A percentile compares a stretch with the other conserved stretches of the same genome.
Conservation (phyloP, 108 stramenopile species). For the Chaetoceros tenuissimus region DNA sequence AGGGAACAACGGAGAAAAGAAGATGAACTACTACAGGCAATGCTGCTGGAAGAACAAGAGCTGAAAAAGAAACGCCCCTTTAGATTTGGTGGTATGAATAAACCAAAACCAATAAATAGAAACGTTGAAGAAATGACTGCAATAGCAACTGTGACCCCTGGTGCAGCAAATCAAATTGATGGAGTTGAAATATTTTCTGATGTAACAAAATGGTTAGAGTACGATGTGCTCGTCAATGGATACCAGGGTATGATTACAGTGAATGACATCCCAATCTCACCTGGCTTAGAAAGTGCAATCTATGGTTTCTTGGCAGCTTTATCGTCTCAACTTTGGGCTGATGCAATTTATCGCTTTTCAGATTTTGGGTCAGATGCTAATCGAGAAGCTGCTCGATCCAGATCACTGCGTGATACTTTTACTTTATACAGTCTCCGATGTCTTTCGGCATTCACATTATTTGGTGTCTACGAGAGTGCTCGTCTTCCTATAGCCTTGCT, state of each 20-base stretch:
- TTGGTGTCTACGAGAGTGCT: constrained; percentile 63
- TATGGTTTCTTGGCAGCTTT: constrained; percentile 57
- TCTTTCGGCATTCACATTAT: constrained; percentile 46
- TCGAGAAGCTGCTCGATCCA: constrained; percentile 35
- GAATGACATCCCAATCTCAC: constrained; percentile 20
- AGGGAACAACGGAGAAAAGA: constrained; percentile 29
- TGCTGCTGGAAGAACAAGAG: constrained; percentile 37
- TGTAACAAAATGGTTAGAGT: constrained; percentile 69
- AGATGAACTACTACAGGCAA: constrained; percentile 21
- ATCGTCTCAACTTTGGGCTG: constrained; percentile 62
- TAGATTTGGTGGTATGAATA: background rate
- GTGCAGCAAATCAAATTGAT: constrained; percentile 18
- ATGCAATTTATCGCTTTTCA: constrained; percentile 45
- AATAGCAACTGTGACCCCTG: background rate
- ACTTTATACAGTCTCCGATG: constrained; percentile 42
- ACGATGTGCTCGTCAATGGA: constrained; percentile 59
- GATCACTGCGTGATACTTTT: constrained; percentile 42
- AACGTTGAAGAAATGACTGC: constrained; percentile 1
- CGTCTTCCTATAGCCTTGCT: constrained; percentile 36
- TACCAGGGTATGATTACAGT: constrained; percentile 32
- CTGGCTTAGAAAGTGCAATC: constrained; percentile 47
- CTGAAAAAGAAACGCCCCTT: constrained; percentile 7
- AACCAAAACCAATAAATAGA: background rate
- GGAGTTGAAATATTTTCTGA: constrained; percentile 68
- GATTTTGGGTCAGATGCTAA: constrained; percentile 43